Percentiles rank a stretch among this genome's conserved stretches.
Evolutionary conservation across 257 asterid genomes (phyloP).

Genomic region (Nicotiana undulata): DNA sequence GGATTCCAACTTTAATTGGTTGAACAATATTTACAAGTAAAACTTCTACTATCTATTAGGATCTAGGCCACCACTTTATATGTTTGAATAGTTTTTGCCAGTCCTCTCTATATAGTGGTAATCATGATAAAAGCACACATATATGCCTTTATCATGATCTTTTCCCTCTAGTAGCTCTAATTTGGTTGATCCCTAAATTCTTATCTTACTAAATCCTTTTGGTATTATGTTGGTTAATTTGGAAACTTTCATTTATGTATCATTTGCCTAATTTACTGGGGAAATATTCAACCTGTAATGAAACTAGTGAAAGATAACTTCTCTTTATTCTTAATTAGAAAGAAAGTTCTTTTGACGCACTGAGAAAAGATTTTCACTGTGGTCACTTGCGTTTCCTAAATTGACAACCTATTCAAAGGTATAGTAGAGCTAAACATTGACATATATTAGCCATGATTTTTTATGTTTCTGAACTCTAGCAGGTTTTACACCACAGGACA

Average conservation of each 20-base stretch:
- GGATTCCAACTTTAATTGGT: slow-evolving; percentile 52
- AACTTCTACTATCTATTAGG: background rate
- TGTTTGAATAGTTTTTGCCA: background rate
- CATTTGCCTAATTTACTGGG: background rate
- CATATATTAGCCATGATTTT: too few species aligned
- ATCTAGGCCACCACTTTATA: background rate
- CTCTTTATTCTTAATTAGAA: background rate
- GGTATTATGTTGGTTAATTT: too few species aligned
- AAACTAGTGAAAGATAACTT: background rate
- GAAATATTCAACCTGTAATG: background rate
- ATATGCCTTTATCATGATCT: background rate
- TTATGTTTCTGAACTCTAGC: too few species aligned
- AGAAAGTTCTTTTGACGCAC: background rate
- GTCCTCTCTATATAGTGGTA: background rate
- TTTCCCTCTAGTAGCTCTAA: background rate
- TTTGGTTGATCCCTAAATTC: background rate
- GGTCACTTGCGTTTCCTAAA: background rate
- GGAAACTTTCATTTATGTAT: background rate
- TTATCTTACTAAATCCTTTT: background rate
- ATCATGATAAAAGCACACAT: background rate
- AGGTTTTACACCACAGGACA: too few species aligned
- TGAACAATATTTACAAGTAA: background rate
- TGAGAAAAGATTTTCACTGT: background rate
- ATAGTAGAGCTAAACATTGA: too few species aligned
- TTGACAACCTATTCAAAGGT: background rate